Evolutionary conservation across 2,329 filamentous ascomycete genomes (phyloP), one percentile per base, ranked within the genome.

Genomic region (Fusarium torulosum): DNA sequence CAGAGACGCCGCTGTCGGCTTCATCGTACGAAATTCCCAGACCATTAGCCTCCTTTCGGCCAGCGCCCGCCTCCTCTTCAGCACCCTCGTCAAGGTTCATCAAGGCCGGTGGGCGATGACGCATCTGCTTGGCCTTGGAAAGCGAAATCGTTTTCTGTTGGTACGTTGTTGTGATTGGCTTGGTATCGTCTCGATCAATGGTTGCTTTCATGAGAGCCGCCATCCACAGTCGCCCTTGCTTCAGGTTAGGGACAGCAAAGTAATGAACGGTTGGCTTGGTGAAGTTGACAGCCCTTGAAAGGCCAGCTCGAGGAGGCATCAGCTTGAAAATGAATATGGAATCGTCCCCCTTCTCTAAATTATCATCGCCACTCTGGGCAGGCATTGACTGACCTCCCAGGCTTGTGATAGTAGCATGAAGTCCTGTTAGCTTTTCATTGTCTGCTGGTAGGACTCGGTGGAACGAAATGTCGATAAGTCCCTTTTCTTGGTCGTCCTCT

Each of bases 141-240:
- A 99, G 87, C 25, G 92, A 96, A 55, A 99, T 97, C 0, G 96
- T 99, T 83, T 97, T 96, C 76, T 97, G 94, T 76, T 97, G 95
- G 80, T 98, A 98, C 5, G 94, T 97, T 5, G 92, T 96, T 20
- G 93, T 94, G 62, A 97, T 90, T 11, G 91, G 88, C 63, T 91
- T 87, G 6, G 87, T 87, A 74, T 91, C 89, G 72, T 99, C 96
- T 63, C 95, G 91, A 76, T 98, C 95, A 72, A 99, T 99, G 2
- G 96, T 99, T 13, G 96, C 96, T 81, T 99, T 99, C 93, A 99
- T 97, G 51, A 99, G 82, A 7, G 96, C 96, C 6, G 94, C 96
- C 96, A 99, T 99, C 96, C 96, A 99, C 40, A 96, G 82, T 14
- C 96, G 89, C 17, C 96, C 96, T 75, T 96, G 89, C 72, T 93